These are phyloP conservation scores for Colletotrichum sp. DNA, from an alignment of 2,329 filamentous ascomycete species.

Conservation along the genomic window DNA sequence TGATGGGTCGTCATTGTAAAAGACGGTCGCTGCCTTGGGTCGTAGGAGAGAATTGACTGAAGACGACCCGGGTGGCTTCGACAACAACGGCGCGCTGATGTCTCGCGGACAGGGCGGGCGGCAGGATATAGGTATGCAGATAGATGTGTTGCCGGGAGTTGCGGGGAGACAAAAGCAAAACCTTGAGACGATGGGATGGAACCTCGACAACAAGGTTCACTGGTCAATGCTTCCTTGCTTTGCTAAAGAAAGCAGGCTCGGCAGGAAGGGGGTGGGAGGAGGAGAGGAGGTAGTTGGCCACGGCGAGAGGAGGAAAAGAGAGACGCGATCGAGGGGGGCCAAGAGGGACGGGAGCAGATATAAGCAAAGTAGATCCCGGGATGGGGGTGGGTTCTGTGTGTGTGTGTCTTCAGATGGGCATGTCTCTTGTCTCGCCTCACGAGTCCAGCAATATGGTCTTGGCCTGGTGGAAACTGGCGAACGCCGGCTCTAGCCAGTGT, in stretches of 20 bases:
- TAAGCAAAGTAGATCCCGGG: conserved; percentile 13
- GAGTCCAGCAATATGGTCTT: background rate
- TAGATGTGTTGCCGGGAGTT: background rate
- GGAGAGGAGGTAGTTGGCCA: background rate
- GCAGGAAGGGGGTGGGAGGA: background rate
- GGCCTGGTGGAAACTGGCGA: conserved; percentile 12
- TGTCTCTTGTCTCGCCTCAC: conserved; percentile 2
- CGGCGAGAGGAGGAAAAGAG: background rate
- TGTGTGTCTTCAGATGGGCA: background rate
- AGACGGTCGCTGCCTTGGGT: background rate
- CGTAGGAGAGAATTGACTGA: background rate
- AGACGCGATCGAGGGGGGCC: background rate
- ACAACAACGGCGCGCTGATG: background rate
- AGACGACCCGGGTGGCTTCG: background rate
- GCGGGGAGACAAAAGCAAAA: conserved; percentile 10
- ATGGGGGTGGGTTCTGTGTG: background rate
- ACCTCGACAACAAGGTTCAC: conserved; percentile 5
- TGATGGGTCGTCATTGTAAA: conserved; percentile 34
- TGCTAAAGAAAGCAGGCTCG: background rate
- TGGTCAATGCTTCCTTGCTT: conserved; percentile 7
- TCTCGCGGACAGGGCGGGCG: background rate
- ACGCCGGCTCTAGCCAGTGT: conserved; percentile 9
- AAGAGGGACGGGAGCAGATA: conserved; percentile 19
- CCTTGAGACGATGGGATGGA: conserved; percentile 3
- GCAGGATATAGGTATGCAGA: background rate